phyloP scores from a whole-genome alignment of 2,329 filamentous ascomycete species.

The Hypoxylon sp. region DNA sequence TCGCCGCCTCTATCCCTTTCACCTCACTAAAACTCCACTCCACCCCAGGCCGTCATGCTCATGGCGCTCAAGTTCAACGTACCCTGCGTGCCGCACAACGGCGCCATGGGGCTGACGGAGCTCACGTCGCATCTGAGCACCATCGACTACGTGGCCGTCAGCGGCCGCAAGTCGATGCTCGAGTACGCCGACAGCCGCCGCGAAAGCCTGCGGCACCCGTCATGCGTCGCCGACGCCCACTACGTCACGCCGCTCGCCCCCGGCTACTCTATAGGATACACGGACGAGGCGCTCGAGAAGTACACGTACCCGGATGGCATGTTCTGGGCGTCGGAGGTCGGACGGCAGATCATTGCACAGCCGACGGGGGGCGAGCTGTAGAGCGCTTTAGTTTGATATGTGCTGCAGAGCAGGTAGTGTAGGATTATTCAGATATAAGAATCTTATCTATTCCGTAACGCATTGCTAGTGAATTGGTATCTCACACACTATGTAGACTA shows the following conservation, averaged over 20 bases:
- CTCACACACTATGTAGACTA: too few species aligned
- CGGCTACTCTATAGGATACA: not conserved
- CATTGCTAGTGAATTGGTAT: too few species aligned
- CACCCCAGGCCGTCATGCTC: slow-evolving; percentile 68
- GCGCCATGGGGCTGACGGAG: slow-evolving; percentile 87
- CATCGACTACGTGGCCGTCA: slow-evolving; percentile 89
- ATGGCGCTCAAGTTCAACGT: slow-evolving; percentile 81
- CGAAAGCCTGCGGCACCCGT: slow-evolving; percentile 87
- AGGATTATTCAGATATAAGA: too few species aligned
- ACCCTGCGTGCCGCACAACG: slow-evolving; percentile 89
- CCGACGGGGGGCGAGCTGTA: not conserved
- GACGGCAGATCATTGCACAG: not conserved
- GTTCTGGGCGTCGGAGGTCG: not conserved
- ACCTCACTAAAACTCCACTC: not conserved
- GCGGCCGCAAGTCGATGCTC: slow-evolving; percentile 79
- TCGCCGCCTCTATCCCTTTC: not conserved
- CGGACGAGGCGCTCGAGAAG: not conserved
- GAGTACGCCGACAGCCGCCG: slow-evolving; percentile 94
- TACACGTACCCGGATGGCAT: not conserved
- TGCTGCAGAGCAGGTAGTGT: too few species aligned
- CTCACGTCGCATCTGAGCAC: slow-evolving; percentile 92
- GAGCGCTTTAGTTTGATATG: too few species aligned
- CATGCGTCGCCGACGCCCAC: slow-evolving; percentile 81
- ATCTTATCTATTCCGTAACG: too few species aligned
- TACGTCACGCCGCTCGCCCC: slow-evolving; percentile 54